phyloP scores from a whole-genome alignment of 768 basidiomycete genomes.

The Leucosporidium creatinivorum region DNA sequence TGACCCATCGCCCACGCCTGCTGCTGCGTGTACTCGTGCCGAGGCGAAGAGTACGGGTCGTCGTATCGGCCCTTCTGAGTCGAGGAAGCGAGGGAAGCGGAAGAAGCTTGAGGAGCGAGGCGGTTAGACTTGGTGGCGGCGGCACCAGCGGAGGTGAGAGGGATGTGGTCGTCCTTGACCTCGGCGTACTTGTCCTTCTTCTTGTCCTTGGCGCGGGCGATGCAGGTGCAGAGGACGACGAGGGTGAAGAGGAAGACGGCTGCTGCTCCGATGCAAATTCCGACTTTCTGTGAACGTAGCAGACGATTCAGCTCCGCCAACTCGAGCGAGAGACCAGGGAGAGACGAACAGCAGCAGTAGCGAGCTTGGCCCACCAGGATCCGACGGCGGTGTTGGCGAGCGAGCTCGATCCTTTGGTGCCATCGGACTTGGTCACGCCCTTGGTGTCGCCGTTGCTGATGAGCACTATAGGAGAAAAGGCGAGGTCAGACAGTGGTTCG shows the following conservation, averaged over 20 bases:
- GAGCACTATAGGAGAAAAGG: slow-evolving; percentile 4
- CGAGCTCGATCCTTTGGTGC: neutral
- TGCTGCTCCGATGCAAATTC: slow-evolving; percentile 23
- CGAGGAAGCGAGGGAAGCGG: neutral
- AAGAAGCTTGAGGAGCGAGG: neutral
- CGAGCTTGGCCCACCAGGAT: slow-evolving; percentile 24
- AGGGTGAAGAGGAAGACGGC: slow-evolving; percentile 25
- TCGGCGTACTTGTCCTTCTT: neutral
- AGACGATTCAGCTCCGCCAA: neutral
- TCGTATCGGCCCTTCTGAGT: neutral
- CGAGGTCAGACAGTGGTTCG: neutral
- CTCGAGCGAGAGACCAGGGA: neutral
- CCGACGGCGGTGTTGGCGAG: slow-evolving; percentile 18
- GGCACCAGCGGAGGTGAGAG: neutral
- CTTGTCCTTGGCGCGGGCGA: slow-evolving; percentile 13
- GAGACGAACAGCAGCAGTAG: slow-evolving; percentile 14
- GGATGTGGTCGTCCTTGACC: neutral
- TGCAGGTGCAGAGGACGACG: slow-evolving; percentile 22
- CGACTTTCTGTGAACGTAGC: slow-evolving; percentile 8
- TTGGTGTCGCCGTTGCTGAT: slow-evolving; percentile 8
- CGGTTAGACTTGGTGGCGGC: too few relatives aligned
- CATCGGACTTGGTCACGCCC: neutral
- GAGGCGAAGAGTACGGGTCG: neutral
- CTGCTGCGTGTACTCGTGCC: neutral
- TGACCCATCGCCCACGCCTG: too few relatives aligned